These are phyloP conservation scores for Paragyromitra xinjiangensis DNA, from an alignment of 495 filamentous ascomycete species.

Conservation along the genomic window DNA sequence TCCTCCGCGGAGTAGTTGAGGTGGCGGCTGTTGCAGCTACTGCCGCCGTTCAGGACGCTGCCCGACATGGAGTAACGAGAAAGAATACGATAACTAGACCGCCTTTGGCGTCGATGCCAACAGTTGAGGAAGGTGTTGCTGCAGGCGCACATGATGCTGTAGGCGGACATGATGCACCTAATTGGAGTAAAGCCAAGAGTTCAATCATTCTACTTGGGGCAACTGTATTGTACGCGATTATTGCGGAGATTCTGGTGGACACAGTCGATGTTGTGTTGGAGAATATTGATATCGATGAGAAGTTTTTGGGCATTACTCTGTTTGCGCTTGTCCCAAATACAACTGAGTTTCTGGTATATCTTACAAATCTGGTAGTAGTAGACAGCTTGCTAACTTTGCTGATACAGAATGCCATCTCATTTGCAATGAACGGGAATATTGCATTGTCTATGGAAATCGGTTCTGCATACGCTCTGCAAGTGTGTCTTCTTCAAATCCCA, in stretches of 20 bases:
- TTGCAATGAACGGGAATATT: slow-evolving; percentile 99
- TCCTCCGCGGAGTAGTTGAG: slow-evolving; percentile 86
- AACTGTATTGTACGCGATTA: slow-evolving; percentile 90
- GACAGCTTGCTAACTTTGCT: slow-evolving; percentile 58
- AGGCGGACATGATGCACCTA: slow-evolving; percentile 95
- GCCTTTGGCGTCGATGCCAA: slow-evolving; percentile 58
- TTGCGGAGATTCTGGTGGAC: slow-evolving; percentile 95
- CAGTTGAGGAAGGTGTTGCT: slow-evolving; percentile 59
- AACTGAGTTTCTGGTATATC: slow-evolving; percentile 90
- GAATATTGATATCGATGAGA: slow-evolving; percentile 91
- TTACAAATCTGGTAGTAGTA: slow-evolving; percentile 7
- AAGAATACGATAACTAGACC: slow-evolving; percentile 46
- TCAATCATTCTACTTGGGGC: slow-evolving; percentile 87
- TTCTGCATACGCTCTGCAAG: slow-evolving; percentile 95
- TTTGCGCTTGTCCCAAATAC: slow-evolving; percentile 98
- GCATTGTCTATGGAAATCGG: slow-evolving; percentile 99
- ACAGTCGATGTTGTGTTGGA: slow-evolving; percentile 94
- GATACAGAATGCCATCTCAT: slow-evolving; percentile 91
- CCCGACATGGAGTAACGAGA: slow-evolving; percentile 55
- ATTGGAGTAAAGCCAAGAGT: slow-evolving; percentile 93
- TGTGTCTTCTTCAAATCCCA: slow-evolving; percentile 95
- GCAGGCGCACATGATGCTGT: slow-evolving; percentile 61
- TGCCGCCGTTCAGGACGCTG: slow-evolving; percentile 80
- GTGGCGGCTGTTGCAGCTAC: slow-evolving; percentile 91
- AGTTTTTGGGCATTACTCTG: slow-evolving; percentile 96